Evolutionary conservation across 2,329 filamentous ascomycete genomes (phyloP).

Genomic region (Claviceps sp.): DNA sequence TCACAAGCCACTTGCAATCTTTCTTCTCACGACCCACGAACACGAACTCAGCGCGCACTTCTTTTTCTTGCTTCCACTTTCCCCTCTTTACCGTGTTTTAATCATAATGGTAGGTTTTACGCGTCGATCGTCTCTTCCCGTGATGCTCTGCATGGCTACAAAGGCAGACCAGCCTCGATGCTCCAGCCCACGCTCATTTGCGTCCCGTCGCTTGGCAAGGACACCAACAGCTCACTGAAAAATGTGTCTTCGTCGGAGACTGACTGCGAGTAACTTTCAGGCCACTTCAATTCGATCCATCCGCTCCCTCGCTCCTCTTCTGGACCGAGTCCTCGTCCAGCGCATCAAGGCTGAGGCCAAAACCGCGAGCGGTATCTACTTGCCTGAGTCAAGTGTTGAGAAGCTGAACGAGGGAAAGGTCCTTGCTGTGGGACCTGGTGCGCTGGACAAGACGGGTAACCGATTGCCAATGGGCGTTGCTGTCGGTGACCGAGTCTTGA

Average conservation of each 20-base stretch:
- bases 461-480: slow-evolving; percentile 70
- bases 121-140: not conserved
- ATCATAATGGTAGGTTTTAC: slow-evolving; percentile 16
- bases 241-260: not conserved
- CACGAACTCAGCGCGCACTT: not conserved
- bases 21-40: not conserved
- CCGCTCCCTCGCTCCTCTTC: slow-evolving; percentile 84
- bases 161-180: not conserved
- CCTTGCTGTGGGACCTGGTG: slow-evolving; percentile 84
- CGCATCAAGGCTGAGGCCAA: slow-evolving; percentile 94
- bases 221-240: no score
- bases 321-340: slow-evolving; percentile 97
- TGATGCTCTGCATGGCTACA: not conserved
- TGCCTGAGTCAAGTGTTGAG: slow-evolving; percentile 93
- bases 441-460: slow-evolving; percentile 77
- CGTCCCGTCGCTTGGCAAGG: not conserved
- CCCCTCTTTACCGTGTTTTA: slow-evolving; percentile 3
- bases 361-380: slow-evolving; percentile 93
- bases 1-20: not conserved
- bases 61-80: not conserved
- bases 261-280: slow-evolving; percentile 20
- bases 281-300: slow-evolving; percentile 79
- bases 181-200: not conserved
- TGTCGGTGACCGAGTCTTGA: slow-evolving; percentile 83
- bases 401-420: slow-evolving; percentile 97